Base-by-base conservation (phyloP, 176 grass and related monocot genomes). In the Oryza rufipogon region DNA sequence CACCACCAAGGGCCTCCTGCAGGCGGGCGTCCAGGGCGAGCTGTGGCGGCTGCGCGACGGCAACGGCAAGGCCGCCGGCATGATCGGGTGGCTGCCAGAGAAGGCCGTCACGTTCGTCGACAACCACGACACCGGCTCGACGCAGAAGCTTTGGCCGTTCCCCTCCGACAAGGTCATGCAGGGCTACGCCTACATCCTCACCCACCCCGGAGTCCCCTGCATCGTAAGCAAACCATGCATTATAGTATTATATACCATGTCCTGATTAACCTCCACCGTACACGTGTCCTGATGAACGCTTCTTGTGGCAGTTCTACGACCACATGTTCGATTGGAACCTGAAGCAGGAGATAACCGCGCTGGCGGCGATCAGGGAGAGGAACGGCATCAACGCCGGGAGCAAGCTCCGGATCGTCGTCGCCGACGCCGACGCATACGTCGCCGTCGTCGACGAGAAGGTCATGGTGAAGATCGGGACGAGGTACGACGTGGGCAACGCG, bases 161-260 rank as follows among this genome's bases (percentile, higher is more conserved):
- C 92, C 94, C 13, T 60, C 88, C 14, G 92, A 94, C 48, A 97
- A 92, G 87, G 80, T 94, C 73, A 97, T 94, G 87, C 80, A 89
- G 72, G 92, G 92, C 52, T 97, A 97, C 20, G 92, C 90, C 8
- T 97, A 97, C 80, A 94, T 97, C 78, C 85, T 97, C 26, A 97
- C 94, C 0, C 90, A 97, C 64, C 94, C 94, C 34, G 91, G 91
- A 1, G 61, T 91, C 38, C 94, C 94, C 20, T 92, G 79, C 39
- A 92, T 97, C 20, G 94, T 94, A 87, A 97, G 89, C 7, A 7
- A 2, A 15, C 0, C 9, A 54, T 54, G 13, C 13, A 54, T 54
- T 1, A 36, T 33, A 26, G 26, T 26, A 26, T 26, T 26, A 26
- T 33, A 33, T 36, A 36, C 34, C 34, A 36, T 36, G 34, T 36